Percentiles rank a stretch among this genome's conserved stretches.
Conservation (phyloP, 176 grass and related monocot genomes). For the Dactylis glomerata region DNA sequence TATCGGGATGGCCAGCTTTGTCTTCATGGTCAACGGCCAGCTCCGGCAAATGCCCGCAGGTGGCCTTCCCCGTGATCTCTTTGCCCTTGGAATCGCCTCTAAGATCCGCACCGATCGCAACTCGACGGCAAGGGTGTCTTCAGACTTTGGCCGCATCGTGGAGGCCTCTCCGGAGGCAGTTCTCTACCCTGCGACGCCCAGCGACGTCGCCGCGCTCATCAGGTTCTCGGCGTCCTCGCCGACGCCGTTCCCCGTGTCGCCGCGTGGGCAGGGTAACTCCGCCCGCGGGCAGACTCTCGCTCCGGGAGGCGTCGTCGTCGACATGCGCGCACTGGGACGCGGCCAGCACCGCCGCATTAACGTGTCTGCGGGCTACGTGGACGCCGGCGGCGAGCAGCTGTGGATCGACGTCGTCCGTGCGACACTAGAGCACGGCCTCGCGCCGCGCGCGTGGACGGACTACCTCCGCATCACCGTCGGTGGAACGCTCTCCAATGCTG, state of each 20-base stretch:
- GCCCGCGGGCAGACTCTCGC: slow-evolving; percentile 45
- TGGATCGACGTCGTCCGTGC: slow-evolving; percentile 58
- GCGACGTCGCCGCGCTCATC: slow-evolving; percentile 50
- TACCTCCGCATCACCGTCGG: slow-evolving; percentile 62
- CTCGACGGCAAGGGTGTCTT: slow-evolving; percentile 16
- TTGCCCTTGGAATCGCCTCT: slow-evolving; percentile 17
- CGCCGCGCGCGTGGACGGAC: slow-evolving; percentile 52
- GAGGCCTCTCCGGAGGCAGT: slow-evolving; percentile 9
- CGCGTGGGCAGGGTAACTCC: slow-evolving; percentile 52
- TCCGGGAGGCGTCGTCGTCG: slow-evolving; percentile 44
- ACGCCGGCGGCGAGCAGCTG: slow-evolving; percentile 60
- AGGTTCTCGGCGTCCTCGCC: slow-evolving; percentile 37
- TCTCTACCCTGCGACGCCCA: slow-evolving; percentile 5
- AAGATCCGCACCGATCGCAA: slow-evolving; percentile 30
- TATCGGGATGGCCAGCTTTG: neutral
- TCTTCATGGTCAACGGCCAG: slow-evolving; percentile 9
- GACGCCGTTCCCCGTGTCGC: slow-evolving; percentile 35
- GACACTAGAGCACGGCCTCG: slow-evolving; percentile 47
- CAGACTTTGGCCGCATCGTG: slow-evolving; percentile 52
- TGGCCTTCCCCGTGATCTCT: slow-evolving; percentile 24
- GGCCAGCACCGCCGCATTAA: slow-evolving; percentile 28
- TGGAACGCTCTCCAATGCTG: slow-evolving; percentile 80
- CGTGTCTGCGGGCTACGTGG: slow-evolving; percentile 37
- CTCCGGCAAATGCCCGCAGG: slow-evolving; percentile 6
- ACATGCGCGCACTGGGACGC: slow-evolving; percentile 43